Conservation (phyloP, 129 eudicot genomes). For the Flaveria brownii region DNA sequence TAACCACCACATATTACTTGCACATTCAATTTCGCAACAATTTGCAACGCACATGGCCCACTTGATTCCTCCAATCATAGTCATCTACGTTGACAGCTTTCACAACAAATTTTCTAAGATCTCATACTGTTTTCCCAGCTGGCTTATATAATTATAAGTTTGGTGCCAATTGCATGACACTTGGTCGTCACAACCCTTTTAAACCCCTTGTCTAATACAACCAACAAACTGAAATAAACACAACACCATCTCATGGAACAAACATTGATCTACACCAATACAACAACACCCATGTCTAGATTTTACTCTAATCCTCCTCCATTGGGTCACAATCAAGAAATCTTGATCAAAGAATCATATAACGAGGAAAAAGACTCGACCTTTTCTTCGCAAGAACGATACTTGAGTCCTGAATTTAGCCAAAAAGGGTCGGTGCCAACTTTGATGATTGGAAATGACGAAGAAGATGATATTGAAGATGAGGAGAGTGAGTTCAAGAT, state of each 20-base stretch:
- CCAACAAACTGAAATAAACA: constrained; percentile 35
- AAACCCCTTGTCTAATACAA: constrained; percentile 21
- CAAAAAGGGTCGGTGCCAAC: constrained; percentile 43
- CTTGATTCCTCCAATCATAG: constrained; percentile 36
- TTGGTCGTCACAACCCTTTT: constrained; percentile 31
- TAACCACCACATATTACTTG: not conserved
- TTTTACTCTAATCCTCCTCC: constrained; percentile 59
- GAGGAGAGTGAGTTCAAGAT: constrained; percentile 72
- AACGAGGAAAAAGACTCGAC: constrained; percentile 28
- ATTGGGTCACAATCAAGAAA: constrained; percentile 33
- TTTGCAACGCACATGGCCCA: constrained; percentile 49
- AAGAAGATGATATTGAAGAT: constrained; percentile 50
- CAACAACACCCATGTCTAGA: constrained; percentile 50
- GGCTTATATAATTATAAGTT: constrained; percentile 42
- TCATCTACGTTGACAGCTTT: constrained; percentile 40
- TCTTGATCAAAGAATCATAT: constrained; percentile 29
- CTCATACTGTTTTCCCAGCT: constrained; percentile 16
- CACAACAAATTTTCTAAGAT: constrained; percentile 19
- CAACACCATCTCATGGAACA: constrained; percentile 47
- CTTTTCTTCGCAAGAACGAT: not conserved
- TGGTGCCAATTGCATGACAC: constrained; percentile 24
- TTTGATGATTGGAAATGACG: not conserved
- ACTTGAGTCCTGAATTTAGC: constrained; percentile 18
- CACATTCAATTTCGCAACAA: constrained; percentile 26
- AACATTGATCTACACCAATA: constrained; percentile 51